Base-by-base conservation (phyloP, 768 basidiomycete species). In the Serendipita vermifera region DNA sequence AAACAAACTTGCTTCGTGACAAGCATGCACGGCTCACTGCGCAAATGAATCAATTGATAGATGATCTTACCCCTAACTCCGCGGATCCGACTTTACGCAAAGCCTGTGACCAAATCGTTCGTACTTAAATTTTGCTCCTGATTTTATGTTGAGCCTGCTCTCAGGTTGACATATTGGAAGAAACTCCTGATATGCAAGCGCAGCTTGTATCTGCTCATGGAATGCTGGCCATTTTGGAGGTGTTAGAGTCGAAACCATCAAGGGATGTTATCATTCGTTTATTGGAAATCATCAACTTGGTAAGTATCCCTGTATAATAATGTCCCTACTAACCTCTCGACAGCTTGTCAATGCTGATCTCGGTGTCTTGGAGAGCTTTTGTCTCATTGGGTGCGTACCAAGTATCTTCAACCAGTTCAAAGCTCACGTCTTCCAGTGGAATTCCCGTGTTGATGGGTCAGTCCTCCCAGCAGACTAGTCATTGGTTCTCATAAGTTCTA, bases 401-500 rank as follows among this genome's bases (percentile, higher is more conserved):
- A 55, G 36, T 57, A 29, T 55, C 38, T 43, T 32, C 2, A 46
- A 40, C 57, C 17, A 35, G 24, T 38, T 24, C 60, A 5, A 29
- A 60, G 65, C 26, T 54, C 54, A 46, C 17, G 38, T 33, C 3
- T 13, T 33, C 11, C 56, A 85, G 90, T 29, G 94, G 94, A 13
- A 97, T 97, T 59, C 92, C 96, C 13, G 86, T 97, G 14, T 83
- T 98, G 73, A 92, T 96, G 82, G 82, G 86, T 83, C 62, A 41
- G 76, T 72, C 4, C 53, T 33, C 40, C 14, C 41, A 38, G n/a
- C 24, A 5, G 32, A 46, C 24, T 36, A 33, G n/a, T 43, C 26
- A 40, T 24, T 38, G 38, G 6, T 24, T 41, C 29, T 3, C 46
- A 17, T 43, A 5, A 4, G 33, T 56, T 57, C 7, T 60, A 88